Base-by-base conservation (phyloP, 257 asterid species). In the Nicotiana sylvestris region DNA sequence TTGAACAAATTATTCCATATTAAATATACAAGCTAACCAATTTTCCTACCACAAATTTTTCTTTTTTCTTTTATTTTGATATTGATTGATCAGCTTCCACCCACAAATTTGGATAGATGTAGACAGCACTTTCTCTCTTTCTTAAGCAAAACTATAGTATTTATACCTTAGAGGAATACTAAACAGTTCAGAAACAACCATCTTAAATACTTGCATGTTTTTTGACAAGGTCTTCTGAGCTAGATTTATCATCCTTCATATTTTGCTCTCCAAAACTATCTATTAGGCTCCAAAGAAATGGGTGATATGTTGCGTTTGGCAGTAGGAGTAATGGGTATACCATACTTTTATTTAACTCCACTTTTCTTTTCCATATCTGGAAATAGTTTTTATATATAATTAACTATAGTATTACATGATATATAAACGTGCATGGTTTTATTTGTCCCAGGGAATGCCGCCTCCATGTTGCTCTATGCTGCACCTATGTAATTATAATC, bases 301-400 rank as follows among this genome's bases (percentile, higher is more conserved):
- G 94, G 88, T 68, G 93, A 91, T 81, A 88, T 81, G 76, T 55
- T 94, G 83, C 97, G 93, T 65, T 82, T 94, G 83, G 92, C 94
- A 62, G 89, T 88, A 3, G 98, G 98, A 87, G 43, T 92, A 57
- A 77, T 91, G 87, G 98, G 98, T 91, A 89, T 15, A 61, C 37
- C 11, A 25, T 27, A 12, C 12, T 15, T 16, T 56, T 16, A 30
- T 49, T 46, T 35, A 35, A 43, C 7, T 12, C n/a, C 49, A 39
- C 57, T 18, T 4, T 13, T 3, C 13, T 17, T 18, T 29, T 3
- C 56, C 5, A 17, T 69, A 67, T 67, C 1, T 15, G 17, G 37
- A 56, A 12, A 9, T 30, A 15, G 1, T 37, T 37, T 37, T 1
- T 7, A 39, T 39, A 39, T 7, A 39, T 39, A 39, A 10, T 78